Evolutionary conservation across 352 stramenopile species (phyloP), one percentile per base, ranked within the genome.

Genomic region (Elongisporangium anandrum): DNA sequence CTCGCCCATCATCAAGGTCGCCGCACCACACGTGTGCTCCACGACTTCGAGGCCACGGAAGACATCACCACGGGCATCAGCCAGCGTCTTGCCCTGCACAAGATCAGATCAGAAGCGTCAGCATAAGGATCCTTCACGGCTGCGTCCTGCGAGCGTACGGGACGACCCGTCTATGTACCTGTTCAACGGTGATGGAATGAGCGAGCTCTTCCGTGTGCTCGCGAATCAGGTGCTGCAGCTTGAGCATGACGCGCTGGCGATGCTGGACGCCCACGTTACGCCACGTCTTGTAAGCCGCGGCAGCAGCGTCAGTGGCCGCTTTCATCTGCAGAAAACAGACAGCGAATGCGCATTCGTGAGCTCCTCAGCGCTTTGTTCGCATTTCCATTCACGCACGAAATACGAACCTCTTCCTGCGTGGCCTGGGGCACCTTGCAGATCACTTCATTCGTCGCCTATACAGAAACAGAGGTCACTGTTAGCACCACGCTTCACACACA

Each of bases 41-140:
- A 94, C 79, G 51, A 95, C 79, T 62, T 91, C 77, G n/a, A 99
- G 77, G 20, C 96, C 97, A 48, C 96, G 89, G 81, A 98, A 99
- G 49, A 99, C 87, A 72, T 99, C 97, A n/a, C 96, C 97, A 54
- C 84, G 83, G 20, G 97, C 96, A 75, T 99, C 96, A 8, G 90
- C 77, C 17, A 97, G 63, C 0, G 94, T 98, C 69, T 98, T 98
- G 50, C 82, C 85, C 68, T 87, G 73, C 9, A 41, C 29, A 41
- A 4, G 1, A 41, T 19, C n/a, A 50, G 17, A 72, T 24, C 15
- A 61, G 66, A 63, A 73, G 66, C 17, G 56, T 57, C 48, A 41
- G 9, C 7, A 41, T 10, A 55, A 56, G 26, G 19, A 56, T 56
- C 29, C 29, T 15, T 41, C 9, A 41, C 9, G 29, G 9, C 5